Evolutionary conservation across 78 protist genomes (phyloP), one percentile per base, ranked within the genome.

Genomic region (Dictyostelium citrinum): DNA sequence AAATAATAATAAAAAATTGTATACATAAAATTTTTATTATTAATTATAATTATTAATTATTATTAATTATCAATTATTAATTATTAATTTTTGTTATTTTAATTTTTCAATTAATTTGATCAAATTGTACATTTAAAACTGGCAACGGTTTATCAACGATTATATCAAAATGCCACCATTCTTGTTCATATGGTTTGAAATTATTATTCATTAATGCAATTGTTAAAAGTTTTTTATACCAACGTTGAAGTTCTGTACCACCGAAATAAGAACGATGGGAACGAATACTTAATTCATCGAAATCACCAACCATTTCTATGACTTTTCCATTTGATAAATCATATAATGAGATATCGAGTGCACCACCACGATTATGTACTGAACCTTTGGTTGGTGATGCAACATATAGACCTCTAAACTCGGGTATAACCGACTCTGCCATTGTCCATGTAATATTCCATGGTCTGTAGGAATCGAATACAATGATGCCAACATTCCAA

Each of bases 101-200:
- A 2, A 64, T n/a, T 5, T 22, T 27, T 80, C 58, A 67, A 35
- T 82, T 43, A 33, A 82, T 82, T 49, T 88, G n/a, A 11, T 88
- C 39, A 29, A 88, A 78, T 60, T 71, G 84, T n/a, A 88, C 37
- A 46, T 88, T 88, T 58, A 88, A 49, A 29, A 88, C 93, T 39
- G 74, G 71, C 1, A 88, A 75, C 9, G 24, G 74, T 16, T 67
- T 58, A 2, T 22, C 58, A 27, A 61, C 35, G 1, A 20, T 22
- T n/a, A 49, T 78, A 49, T 88, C 85, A 31, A 78, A 88, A 68
- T 88, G 93, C 93, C 93, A 88, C 93, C 93, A 88, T 88, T 88
- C 93, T 31, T 60, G 31, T 45, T 24, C 37, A 67, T 88, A 33
- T 1, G 93, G 93, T 33, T 5, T 10, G 39, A 88, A 88, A 20